Percentiles rank a stretch among this genome's conserved stretches.
Evolutionary conservation across 441 rosid genomes (phyloP).

Genomic region (Metrosideros polymorpha): DNA sequence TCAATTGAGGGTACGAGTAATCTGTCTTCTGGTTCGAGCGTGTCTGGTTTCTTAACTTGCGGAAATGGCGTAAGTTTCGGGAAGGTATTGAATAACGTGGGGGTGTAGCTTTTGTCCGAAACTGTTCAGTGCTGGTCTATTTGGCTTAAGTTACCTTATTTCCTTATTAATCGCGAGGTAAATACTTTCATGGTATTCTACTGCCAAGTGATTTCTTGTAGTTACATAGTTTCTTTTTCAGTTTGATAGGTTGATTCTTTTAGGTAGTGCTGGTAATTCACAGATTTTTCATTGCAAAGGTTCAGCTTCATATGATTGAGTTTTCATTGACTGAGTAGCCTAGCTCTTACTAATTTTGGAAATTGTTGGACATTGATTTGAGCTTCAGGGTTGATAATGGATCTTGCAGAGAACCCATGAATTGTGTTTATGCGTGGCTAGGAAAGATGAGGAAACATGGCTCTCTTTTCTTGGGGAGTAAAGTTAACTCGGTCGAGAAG

Average conservation of each 20-base stretch:
- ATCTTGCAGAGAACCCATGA: background rate
- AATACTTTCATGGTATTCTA: background rate
- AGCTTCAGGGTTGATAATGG: background rate
- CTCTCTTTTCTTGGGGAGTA: background rate
- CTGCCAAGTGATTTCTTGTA: background rate
- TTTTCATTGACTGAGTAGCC: background rate
- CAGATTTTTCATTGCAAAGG: background rate
- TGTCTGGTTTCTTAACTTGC: background rate
- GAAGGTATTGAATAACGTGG: background rate
- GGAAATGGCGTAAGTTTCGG: background rate
- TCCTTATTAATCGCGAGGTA: background rate
- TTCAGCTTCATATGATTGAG: background rate
- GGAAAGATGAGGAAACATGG: background rate
- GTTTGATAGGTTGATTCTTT: background rate
- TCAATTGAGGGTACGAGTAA: background rate
- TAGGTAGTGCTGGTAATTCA: background rate
- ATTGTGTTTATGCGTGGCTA: background rate
- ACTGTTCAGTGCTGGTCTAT: background rate
- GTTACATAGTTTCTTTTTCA: background rate
- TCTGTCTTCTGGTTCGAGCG: background rate
- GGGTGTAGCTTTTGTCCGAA: background rate
- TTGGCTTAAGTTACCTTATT: background rate
- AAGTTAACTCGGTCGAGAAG: background rate
- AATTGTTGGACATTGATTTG: background rate
- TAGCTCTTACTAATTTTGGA: background rate